phyloP scores from a whole-genome alignment of 75 land plant genomes.

The Pinus taeda region DNA sequence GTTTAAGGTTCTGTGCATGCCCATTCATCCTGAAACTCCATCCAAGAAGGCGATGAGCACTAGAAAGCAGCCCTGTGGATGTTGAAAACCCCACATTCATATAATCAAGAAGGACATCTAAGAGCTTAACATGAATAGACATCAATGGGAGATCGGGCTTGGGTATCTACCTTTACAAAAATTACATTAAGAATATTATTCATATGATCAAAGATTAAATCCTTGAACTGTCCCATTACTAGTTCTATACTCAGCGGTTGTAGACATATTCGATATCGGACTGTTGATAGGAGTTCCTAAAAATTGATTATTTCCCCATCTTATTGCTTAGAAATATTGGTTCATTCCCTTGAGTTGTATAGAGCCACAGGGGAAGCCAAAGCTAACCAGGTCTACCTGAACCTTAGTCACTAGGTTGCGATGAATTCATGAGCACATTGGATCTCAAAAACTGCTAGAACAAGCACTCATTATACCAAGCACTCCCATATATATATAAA shows the following conservation, averaged over 20 bases:
- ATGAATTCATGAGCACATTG: no score
- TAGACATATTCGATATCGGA: conserved; percentile 27
- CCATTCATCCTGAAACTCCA: conserved; percentile 32
- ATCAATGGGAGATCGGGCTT: conserved; percentile 17
- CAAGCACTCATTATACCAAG: no score
- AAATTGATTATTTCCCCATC: no score
- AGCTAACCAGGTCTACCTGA: no score
- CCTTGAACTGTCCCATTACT: neutral
- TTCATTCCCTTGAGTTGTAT: no score
- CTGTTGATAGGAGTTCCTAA: neutral
- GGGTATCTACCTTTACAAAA: neutral
- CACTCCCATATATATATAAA: no score
- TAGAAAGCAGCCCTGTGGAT: conserved; percentile 18
- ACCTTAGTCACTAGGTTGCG: no score
- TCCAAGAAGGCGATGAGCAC: conserved; percentile 15
- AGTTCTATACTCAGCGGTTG: conserved; percentile 18
- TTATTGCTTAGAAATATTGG: no score
- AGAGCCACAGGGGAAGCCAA: no score
- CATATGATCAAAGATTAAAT: conserved; percentile 17
- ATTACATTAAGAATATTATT: conserved; percentile 2
- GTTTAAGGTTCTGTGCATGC: conserved; percentile 6
- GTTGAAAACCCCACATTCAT: conserved; percentile 14
- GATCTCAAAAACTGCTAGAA: no score
- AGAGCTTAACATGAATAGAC: conserved; percentile 14
- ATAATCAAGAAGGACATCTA: conserved; percentile 7